phyloP scores from a whole-genome alignment of 2,329 filamentous ascomycete species.

The Catunica adiposa region DNA sequence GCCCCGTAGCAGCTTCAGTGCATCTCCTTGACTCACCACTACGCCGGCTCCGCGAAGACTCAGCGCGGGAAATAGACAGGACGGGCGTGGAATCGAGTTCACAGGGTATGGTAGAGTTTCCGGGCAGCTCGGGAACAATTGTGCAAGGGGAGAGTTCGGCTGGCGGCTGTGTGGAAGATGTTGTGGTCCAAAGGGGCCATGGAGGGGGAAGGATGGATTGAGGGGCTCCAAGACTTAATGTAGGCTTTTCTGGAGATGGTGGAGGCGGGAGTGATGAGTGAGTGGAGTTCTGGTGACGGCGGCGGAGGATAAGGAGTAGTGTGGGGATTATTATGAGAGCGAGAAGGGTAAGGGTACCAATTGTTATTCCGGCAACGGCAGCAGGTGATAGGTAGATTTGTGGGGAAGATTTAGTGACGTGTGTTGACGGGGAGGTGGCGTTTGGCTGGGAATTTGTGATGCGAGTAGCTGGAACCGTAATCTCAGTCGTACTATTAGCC shows the following conservation, averaged over 20 bases:
- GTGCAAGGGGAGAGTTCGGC: neutral
- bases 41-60: neutral
- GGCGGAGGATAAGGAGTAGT: neutral
- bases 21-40: neutral
- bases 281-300: neutral
- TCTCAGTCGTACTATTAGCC: neutral
- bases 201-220: neutral
- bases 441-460: neutral
- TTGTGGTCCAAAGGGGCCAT: conserved; percentile 5
- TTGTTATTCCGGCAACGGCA: conserved; percentile 9
- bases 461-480: neutral
- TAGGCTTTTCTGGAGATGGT: neutral
- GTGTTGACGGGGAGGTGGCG: neutral
- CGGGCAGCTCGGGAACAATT: conserved; percentile 4
- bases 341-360: neutral
- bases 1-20: neutral
- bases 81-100: conserved; percentile 5
- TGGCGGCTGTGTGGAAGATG: neutral
- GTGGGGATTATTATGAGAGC: neutral
- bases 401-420: neutral
- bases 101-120: neutral
- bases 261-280: neutral
- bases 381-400: neutral
- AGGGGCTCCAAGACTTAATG: too few relatives aligned
- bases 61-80: neutral